phyloP scores from a whole-genome alignment of 768 basidiomycete species.

The Astraeus odoratus region DNA sequence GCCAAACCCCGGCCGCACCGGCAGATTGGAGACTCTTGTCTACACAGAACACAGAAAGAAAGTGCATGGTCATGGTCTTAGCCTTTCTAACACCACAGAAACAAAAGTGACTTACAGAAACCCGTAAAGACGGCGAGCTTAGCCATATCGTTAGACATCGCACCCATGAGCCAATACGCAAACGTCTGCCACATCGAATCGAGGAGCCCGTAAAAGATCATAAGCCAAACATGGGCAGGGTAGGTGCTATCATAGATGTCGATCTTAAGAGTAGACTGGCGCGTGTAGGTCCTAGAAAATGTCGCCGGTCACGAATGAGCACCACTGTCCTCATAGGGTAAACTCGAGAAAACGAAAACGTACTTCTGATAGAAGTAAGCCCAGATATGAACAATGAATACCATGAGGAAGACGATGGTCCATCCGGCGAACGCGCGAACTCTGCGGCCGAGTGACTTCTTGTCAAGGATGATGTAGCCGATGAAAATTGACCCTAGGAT shows the following conservation, averaged over 20 bases:
- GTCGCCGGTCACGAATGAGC: background rate
- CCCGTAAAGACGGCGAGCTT: conserved; percentile 79
- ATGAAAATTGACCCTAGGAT: conserved; percentile 71
- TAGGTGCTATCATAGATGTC: conserved; percentile 56
- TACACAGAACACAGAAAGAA: conserved; percentile 10
- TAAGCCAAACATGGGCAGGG: conserved; percentile 52
- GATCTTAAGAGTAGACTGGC: conserved; percentile 37
- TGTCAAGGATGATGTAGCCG: conserved; percentile 59
- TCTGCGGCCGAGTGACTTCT: conserved; percentile 47
- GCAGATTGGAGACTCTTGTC: conserved; percentile 75
- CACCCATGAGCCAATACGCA: conserved; percentile 81
- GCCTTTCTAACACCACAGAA: background rate
- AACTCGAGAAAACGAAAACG: conserved; percentile 17
- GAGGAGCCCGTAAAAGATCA: conserved; percentile 67
- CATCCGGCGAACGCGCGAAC: conserved; percentile 67
- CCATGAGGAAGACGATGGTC: conserved; percentile 54
- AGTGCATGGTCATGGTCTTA: background rate
- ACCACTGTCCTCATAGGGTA: background rate
- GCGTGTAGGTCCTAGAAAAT: conserved; percentile 47
- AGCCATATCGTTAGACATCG: conserved; percentile 76
- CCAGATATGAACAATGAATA: conserved; percentile 71
- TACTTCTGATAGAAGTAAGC: conserved; percentile 73
- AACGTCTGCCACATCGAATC: conserved; percentile 86
- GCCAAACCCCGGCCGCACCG: conserved; percentile 67
- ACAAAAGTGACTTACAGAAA: conserved; percentile 52